These are phyloP conservation scores for Allium fistulosum DNA, from an alignment of 106 monocot species.

Conservation along the genomic window DNA sequence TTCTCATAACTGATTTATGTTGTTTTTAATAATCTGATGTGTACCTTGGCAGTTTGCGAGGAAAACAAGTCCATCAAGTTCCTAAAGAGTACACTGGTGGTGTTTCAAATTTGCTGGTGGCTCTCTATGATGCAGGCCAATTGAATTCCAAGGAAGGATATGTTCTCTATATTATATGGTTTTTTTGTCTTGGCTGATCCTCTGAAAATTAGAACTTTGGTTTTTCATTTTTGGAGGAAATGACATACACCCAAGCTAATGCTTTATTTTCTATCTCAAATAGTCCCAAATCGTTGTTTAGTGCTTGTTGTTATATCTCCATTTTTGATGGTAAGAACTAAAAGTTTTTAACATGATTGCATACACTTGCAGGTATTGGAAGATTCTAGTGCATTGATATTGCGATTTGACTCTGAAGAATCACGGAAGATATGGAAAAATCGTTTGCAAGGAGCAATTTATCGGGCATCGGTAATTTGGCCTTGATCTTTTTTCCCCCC, in stretches of 20 bases:
- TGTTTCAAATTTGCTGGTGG: slow-evolving; percentile 54
- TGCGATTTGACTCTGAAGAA: slow-evolving; percentile 64
- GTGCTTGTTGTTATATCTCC: background rate
- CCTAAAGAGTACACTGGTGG: slow-evolving; percentile 46
- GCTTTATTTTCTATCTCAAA: no score
- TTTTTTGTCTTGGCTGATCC: background rate
- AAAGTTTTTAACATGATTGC: slow-evolving; percentile 1
- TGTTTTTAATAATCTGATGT: background rate
- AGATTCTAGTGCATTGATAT: slow-evolving; percentile 72
- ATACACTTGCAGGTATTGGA: slow-evolving; percentile 59
- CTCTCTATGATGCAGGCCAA: slow-evolving; percentile 61
- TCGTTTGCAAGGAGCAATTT: slow-evolving; percentile 83
- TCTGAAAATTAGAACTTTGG: no score
- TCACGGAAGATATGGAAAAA: slow-evolving; percentile 62
- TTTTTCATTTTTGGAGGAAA: no score
- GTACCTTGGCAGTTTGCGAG: slow-evolving; percentile 57
- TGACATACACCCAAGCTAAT: no score
- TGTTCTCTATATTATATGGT: background rate
- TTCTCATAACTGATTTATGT: no score
- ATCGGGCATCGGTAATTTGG: slow-evolving; percentile 82
- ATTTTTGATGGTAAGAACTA: background rate
- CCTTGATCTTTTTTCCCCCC: background rate
- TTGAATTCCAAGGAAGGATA: slow-evolving; percentile 57
- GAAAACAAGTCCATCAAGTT: slow-evolving; percentile 85
- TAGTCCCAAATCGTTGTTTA: background rate